A percentile compares a stretch with the other conserved stretches of the same genome.
phyloP scores from a whole-genome alignment of 176 grass and related monocot species.

The Coix lacrymajobi region DNA sequence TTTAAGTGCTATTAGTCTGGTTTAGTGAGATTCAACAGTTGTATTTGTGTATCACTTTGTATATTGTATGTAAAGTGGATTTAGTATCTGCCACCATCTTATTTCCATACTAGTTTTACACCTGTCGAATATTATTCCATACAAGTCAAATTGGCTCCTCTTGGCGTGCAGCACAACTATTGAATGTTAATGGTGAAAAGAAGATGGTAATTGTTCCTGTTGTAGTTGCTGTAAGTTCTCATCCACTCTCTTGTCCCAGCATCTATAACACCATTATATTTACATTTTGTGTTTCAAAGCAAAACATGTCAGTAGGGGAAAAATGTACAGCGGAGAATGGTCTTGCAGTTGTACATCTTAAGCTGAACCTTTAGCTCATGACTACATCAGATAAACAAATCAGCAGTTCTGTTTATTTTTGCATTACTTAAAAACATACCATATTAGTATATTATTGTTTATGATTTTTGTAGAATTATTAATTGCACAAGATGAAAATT shows the following conservation, averaged over 20 bases:
- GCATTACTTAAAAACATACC: background rate
- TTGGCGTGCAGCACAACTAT: constrained; percentile 63
- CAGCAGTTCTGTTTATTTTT: background rate
- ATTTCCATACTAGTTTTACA: background rate
- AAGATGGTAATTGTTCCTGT: constrained; percentile 80
- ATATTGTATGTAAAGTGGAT: background rate
- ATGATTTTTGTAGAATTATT: background rate
- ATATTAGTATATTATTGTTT: constrained; percentile 1
- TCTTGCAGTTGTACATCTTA: background rate
- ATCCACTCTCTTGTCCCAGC: constrained; percentile 5
- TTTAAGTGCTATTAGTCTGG: background rate
- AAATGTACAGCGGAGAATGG: background rate
- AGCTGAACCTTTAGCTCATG: background rate
- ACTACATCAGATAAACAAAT: background rate
- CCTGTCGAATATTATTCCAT: background rate
- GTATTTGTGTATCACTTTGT: background rate
- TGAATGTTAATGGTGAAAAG: constrained; percentile 57
- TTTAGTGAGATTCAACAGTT: background rate
- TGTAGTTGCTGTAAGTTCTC: constrained; percentile 71
- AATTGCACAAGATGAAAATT: background rate
- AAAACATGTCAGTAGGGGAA: background rate
- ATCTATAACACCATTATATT: constrained; percentile 5
- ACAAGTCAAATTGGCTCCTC: background rate
- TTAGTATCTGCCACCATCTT: background rate
- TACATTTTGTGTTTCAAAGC: background rate